Percentiles rank a stretch among this genome's conserved stretches.
These are phyloP conservation scores for Pseudonitzschia multiseries DNA, from an alignment of 108 stramenopile genomes.

Conservation along the genomic window DNA sequence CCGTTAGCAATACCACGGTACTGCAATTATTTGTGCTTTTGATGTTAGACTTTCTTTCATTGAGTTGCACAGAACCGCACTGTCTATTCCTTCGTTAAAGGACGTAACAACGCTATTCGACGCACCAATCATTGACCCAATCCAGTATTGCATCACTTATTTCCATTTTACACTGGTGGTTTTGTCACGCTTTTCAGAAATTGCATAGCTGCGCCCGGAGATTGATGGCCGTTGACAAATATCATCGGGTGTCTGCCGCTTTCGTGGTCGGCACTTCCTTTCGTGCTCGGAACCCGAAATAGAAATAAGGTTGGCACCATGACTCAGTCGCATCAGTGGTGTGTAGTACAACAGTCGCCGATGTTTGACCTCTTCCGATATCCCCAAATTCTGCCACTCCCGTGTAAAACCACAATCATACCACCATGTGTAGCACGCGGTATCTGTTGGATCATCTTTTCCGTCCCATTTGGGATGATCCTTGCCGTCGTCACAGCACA, in stretches of 20 bases:
- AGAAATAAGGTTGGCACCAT: background rate
- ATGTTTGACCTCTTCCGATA: background rate
- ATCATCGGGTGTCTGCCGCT: slow-evolving; percentile 5
- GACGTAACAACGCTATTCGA: too few species aligned
- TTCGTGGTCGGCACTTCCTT: slow-evolving; percentile 5
- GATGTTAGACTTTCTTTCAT: too few species aligned
- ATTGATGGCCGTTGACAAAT: slow-evolving; percentile 1
- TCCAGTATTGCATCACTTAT: too few species aligned
- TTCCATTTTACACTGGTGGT: too few species aligned
- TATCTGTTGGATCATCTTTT: slow-evolving; percentile 3
- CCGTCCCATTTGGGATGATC: background rate
- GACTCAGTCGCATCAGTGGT: slow-evolving; percentile 1
- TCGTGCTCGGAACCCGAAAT: slow-evolving; percentile 3
- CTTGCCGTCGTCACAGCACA: slow-evolving; percentile 10
- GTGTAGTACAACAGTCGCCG: background rate
- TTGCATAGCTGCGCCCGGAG: slow-evolving; percentile 7
- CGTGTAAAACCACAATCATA: slow-evolving; percentile 1
- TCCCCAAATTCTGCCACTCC: background rate
- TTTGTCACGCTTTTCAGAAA: background rate
- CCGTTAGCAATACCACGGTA: too few species aligned
- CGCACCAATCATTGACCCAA: too few species aligned
- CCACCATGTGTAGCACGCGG: background rate
- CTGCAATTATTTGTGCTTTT: too few species aligned
- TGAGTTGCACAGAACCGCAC: too few species aligned
- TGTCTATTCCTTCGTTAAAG: too few species aligned